Evolutionary conservation across 2,329 filamentous ascomycete genomes (phyloP).

Genomic region (Epicoccum nigrum): DNA sequence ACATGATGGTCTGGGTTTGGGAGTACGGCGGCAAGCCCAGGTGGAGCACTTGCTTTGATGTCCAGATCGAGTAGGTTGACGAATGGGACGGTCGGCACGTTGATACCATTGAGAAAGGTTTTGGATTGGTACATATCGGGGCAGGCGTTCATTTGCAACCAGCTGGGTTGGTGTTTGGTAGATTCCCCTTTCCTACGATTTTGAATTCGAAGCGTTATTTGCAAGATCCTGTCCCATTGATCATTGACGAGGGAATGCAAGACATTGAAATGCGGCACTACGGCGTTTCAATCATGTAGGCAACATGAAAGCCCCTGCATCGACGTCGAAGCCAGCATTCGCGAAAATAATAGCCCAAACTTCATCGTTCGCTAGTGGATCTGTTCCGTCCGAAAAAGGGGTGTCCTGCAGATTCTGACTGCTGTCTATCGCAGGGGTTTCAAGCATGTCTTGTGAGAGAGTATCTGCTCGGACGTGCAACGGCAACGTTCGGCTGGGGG

Average conservation of each 20-base stretch:
- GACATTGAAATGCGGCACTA: too few relatives aligned
- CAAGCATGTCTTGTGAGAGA: too few relatives aligned
- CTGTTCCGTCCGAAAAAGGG: neutral
- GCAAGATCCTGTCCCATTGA: too few relatives aligned
- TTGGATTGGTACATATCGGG: too few relatives aligned
- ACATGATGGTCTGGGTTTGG: slow-evolving; percentile 42
- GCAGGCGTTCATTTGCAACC: too few relatives aligned
- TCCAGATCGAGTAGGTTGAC: slow-evolving; percentile 23
- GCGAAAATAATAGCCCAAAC: neutral
- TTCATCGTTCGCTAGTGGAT: neutral
- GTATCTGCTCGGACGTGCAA: too few relatives aligned
- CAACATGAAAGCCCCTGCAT: slow-evolving; percentile 1
- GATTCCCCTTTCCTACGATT: too few relatives aligned
- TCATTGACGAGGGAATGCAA: too few relatives aligned
- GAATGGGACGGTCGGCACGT: neutral
- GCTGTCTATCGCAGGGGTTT: neutral
- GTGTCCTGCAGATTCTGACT: neutral
- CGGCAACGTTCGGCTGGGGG: neutral
- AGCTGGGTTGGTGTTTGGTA: too few relatives aligned
- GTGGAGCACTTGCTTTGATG: slow-evolving; percentile 36
- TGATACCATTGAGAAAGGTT: neutral
- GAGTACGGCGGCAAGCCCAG: slow-evolving; percentile 21
- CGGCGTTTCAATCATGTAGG: too few relatives aligned
- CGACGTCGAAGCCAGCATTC: slow-evolving; percentile 8
- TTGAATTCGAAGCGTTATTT: too few relatives aligned